phyloP scores from a whole-genome alignment of 371 early-diverging fungal species.

The Mucor indicus region DNA sequence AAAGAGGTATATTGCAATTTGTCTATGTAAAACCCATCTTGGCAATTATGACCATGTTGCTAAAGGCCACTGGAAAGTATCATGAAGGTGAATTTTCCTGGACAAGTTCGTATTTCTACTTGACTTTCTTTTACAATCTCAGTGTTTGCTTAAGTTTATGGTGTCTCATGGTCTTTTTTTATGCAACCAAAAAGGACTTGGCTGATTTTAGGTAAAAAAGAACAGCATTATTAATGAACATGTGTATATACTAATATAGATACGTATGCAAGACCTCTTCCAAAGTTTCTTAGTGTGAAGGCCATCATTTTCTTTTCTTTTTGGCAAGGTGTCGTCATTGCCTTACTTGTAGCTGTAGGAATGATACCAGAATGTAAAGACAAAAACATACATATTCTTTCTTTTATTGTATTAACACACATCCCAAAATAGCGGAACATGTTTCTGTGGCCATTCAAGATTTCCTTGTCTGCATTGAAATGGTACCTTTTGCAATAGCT shows the following conservation, averaged over 20 bases:
- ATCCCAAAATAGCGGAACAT: constrained; percentile 73
- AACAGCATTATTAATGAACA: too few relatives aligned
- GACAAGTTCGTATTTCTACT: constrained; percentile 76
- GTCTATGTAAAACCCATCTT: constrained; percentile 87
- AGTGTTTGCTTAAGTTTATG: constrained; percentile 84
- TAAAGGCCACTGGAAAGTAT: constrained; percentile 73
- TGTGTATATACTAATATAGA: too few relatives aligned
- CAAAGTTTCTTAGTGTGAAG: constrained; percentile 94
- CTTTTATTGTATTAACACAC: constrained; percentile 14
- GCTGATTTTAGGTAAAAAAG: constrained; percentile 65
- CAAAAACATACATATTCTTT: not conserved
- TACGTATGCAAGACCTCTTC: constrained; percentile 65
- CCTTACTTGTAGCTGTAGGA: constrained; percentile 76
- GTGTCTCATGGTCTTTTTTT: constrained; percentile 85
- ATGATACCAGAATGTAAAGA: constrained; percentile 63
- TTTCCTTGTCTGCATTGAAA: constrained; percentile 90
- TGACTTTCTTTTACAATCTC: constrained; percentile 83
- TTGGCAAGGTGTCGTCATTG: constrained; percentile 92
- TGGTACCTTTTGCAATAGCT: constrained; percentile 80
- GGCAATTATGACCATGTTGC: constrained; percentile 75
- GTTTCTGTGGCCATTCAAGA: constrained; percentile 89
- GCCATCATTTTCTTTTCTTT: constrained; percentile 94
- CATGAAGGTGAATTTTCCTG: constrained; percentile 78
- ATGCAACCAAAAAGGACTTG: constrained; percentile 81
- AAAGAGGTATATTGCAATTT: constrained; percentile 92